A percentile compares a stretch with the other conserved stretches of the same genome.
Evolutionary conservation across 805 yeast species (phyloP).

Genomic region (Phaffomyces opuntiae): DNA sequence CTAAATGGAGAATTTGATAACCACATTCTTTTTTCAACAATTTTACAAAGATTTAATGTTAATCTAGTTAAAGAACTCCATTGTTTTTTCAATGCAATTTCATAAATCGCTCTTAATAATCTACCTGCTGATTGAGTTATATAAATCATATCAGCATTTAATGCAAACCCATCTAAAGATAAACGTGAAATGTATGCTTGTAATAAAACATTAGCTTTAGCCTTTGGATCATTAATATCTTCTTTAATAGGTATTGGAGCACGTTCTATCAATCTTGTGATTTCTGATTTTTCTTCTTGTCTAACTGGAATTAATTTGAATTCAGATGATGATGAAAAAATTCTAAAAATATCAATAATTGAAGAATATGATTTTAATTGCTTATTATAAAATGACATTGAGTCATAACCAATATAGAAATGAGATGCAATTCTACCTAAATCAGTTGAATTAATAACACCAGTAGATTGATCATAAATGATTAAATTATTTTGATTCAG

Average conservation of each 20-base stretch:
- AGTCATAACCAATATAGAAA: conserved; percentile 71
- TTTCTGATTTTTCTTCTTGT: conserved; percentile 76
- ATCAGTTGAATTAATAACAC: conserved; percentile 50
- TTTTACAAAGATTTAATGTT: conserved; percentile 61
- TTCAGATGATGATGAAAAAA: conserved; percentile 79
- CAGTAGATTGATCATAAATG: conserved; percentile 45
- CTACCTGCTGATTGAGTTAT: conserved; percentile 92
- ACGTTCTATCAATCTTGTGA: conserved; percentile 56
- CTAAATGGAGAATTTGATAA: conserved; percentile 75
- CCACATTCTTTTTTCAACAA: conserved; percentile 84
- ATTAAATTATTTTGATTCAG: conserved; percentile 54
- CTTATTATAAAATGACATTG: conserved; percentile 61
- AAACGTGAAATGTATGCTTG: conserved; percentile 84
- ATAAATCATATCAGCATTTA: conserved; percentile 89
- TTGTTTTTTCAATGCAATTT: conserved; percentile 58
- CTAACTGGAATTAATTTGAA: conserved; percentile 79
- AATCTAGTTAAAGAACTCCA: conserved; percentile 63
- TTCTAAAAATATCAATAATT: conserved; percentile 66
- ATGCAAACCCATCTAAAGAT: conserved; percentile 77
- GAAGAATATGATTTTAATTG: conserved; percentile 58
- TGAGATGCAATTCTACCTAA: conserved; percentile 81
- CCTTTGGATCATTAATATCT: conserved; percentile 55
- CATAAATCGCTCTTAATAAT: conserved; percentile 76
- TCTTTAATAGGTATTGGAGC: conserved; percentile 88
- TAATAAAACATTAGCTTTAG: conserved; percentile 72